These are phyloP conservation scores for Terfezia claveryi DNA, from an alignment of 495 filamentous ascomycete species.

Conservation along the genomic window DNA sequence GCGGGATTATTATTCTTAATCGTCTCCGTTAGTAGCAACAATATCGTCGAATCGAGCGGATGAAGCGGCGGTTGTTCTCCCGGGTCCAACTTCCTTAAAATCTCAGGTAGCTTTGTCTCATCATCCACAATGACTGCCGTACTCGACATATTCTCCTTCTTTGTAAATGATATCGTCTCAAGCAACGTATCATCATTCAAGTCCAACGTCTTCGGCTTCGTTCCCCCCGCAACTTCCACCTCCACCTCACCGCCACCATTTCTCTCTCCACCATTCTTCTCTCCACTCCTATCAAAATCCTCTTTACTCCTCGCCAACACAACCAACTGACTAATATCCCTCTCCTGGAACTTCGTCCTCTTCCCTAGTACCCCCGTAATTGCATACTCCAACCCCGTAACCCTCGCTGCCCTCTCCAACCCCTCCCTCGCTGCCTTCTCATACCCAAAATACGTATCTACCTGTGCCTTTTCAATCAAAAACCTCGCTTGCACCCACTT, in stretches of 20 bases:
- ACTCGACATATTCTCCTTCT: conserved; percentile 22
- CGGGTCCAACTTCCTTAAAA: conserved; percentile 42
- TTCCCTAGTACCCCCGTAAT: conserved; percentile 75
- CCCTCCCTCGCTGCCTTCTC: conserved; percentile 54
- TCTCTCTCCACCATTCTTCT: not conserved
- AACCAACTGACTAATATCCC: conserved; percentile 73
- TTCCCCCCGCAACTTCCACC: not conserved
- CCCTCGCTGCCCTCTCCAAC: conserved; percentile 38
- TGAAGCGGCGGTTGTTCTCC: conserved; percentile 62
- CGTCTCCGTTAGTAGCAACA: conserved; percentile 64
- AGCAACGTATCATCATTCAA: conserved; percentile 86
- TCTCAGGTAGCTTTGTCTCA: conserved; percentile 27
- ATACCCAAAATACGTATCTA: conserved; percentile 66
- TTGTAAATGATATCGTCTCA: conserved; percentile 60
- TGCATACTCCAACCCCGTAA: conserved; percentile 54
- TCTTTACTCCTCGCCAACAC: conserved; percentile 60
- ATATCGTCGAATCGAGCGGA: conserved; percentile 60
- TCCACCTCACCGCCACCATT: not conserved
- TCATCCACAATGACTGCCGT: conserved; percentile 24
- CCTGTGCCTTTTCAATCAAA: conserved; percentile 56
- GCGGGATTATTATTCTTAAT: conserved; percentile 69
- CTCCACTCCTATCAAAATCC: not conserved
- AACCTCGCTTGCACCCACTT: conserved; percentile 35
- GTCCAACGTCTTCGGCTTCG: conserved; percentile 40
- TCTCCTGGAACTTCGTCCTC: conserved; percentile 78